Evolutionary conservation across 2,329 filamentous ascomycete species (phyloP).

Genomic region (Endocalyx cinctus): DNA sequence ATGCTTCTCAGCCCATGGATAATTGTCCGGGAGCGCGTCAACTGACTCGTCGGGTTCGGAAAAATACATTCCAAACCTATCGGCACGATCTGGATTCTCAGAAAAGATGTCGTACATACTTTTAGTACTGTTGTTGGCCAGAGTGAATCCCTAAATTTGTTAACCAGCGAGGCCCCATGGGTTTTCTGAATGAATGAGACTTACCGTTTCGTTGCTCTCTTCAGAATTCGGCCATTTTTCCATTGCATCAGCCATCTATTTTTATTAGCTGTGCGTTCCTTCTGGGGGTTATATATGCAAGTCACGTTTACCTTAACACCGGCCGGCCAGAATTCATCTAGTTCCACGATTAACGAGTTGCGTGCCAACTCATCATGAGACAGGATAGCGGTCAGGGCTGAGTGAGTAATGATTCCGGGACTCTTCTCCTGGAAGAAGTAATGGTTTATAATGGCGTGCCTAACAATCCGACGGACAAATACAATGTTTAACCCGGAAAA

Average conservation of each 20-base stretch:
- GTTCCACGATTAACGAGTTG: constrained; percentile 16
- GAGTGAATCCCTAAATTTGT: constrained; percentile 13
- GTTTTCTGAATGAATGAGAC: neutral
- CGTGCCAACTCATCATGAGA: constrained; percentile 11
- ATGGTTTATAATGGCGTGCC: constrained; percentile 24
- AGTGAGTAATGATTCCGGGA: constrained; percentile 26
- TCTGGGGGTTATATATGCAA: neutral
- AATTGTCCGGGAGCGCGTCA: constrained; percentile 14
- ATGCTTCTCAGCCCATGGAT: constrained; percentile 17
- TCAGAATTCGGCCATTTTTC: constrained; percentile 22
- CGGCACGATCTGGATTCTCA: constrained; percentile 12
- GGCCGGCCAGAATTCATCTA: constrained; percentile 20
- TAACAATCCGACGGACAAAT: constrained; percentile 22
- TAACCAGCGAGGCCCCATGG: neutral
- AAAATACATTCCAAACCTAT: constrained; percentile 14
- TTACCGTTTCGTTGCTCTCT: constrained; percentile 18
- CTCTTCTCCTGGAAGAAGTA: constrained; percentile 25
- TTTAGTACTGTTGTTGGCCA: constrained; percentile 18
- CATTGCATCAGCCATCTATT: constrained; percentile 18
- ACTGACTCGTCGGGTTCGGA: constrained; percentile 8
- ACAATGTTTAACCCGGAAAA: constrained; percentile 11
- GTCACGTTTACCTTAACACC: constrained; percentile 10
- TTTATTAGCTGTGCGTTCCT: neutral
- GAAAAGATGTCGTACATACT: constrained; percentile 20
- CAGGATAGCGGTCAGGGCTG: constrained; percentile 12